phyloP scores from a whole-genome alignment of 2,329 filamentous ascomycete species.

The Colletotrichum sp. region DNA sequence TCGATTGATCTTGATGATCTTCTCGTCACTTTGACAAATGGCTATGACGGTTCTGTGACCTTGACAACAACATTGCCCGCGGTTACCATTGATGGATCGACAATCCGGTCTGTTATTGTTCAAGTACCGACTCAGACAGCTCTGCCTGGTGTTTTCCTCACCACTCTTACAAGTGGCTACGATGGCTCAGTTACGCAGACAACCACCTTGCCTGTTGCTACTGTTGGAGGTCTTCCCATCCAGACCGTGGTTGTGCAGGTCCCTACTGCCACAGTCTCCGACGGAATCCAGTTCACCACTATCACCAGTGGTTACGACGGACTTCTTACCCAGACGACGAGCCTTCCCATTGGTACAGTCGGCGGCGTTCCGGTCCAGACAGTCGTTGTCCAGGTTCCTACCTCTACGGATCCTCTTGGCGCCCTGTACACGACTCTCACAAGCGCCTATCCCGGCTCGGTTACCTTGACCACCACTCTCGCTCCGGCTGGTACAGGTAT shows the following conservation, averaged over 20 bases:
- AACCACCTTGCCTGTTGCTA: neutral
- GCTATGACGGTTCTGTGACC: neutral
- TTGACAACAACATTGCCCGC: neutral
- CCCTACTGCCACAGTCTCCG: neutral
- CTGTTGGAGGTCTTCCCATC: neutral
- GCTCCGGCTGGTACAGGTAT: neutral
- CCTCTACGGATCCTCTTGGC: neutral
- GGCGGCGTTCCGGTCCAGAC: neutral
- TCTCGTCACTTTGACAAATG: neutral
- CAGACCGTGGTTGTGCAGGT: neutral
- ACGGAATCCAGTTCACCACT: neutral
- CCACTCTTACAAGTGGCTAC: neutral
- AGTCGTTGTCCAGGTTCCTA: neutral
- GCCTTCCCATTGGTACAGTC: neutral
- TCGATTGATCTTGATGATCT: neutral
- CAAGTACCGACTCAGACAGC: neutral
- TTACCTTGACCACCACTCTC: neutral
- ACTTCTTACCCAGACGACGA: neutral
- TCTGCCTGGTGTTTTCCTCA: neutral
- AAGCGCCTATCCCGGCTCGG: neutral
- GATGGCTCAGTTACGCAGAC: neutral
- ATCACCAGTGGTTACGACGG: neutral
- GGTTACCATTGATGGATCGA: neutral
- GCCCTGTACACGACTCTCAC: neutral
- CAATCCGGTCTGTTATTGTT: neutral